Evolutionary conservation across 1,284 basidiomycete species (phyloP), one percentile per base, ranked within the genome.

Genomic region (Takashimella koratensis): DNA sequence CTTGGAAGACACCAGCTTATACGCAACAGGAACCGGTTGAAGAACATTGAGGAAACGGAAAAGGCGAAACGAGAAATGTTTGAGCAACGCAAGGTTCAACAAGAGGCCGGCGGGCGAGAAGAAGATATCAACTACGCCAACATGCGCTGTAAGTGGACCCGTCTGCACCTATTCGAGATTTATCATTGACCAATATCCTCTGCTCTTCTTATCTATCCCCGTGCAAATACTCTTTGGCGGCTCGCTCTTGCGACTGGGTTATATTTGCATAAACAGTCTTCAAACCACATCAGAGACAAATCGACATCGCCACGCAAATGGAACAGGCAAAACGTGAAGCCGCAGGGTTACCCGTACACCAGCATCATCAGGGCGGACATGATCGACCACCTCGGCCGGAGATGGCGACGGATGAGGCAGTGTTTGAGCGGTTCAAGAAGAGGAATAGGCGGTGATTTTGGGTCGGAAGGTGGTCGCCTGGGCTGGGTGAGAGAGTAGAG

Each of bases 21-120:
- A 16, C 26, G 11, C 26, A 2, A 6, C 57, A 96, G 93, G 60
- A 81, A 86, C 13, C 86, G 94, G 20, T 77, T 98, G 54, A 87
- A 87, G 73, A 98, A 97, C 70, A 98, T 98, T 45, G 91, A 96
- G 70, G 88, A 94, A 53, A 98, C 95, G 0, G 95, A 98, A 71
- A 92, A 89, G 63, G 95, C 93, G 0, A 97, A 97, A 75, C 82
- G 90, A 1, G 79, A 82, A 16, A 85, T 94, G 27, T 83, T 86
- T 2, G 90, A 96, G 57, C 81, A 83, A 52, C 80, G 84, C 27
- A 82, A 84, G 49, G 83, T 51, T 4, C 19, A 52, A 21, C 50
- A 44, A 45, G 36, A 46, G n/a, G 62, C 13, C 40, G 82, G 21
- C 49, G 46, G 11, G 77, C 77, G 57, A 62, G 81, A 77, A 60